phyloP scores from a whole-genome alignment of 768 basidiomycete species.

The Gymnopilus junonius region DNA sequence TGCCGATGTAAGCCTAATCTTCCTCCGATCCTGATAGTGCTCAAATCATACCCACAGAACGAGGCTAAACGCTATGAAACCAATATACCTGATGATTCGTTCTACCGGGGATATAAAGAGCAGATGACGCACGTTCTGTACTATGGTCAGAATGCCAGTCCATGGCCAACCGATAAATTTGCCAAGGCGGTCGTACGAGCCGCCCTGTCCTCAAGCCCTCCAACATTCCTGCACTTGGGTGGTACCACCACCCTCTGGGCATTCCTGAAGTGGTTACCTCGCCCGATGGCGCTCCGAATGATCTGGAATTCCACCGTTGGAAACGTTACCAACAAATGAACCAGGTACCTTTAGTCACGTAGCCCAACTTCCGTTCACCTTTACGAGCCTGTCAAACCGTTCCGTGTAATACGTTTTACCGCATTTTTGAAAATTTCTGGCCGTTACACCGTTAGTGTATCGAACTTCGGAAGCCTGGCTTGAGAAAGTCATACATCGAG shows the following conservation, averaged over 20 bases:
- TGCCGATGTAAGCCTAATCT: background rate
- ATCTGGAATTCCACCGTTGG: no score
- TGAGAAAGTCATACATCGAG: no score
- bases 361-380: no score
- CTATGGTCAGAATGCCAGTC: background rate
- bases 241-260: constrained; percentile 1
- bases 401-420: no score
- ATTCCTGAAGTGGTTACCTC: constrained; percentile 8
- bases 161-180: constrained; percentile 2
- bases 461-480: no score
- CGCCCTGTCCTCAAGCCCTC: background rate
- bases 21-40: background rate
- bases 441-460: no score
- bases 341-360: no score
- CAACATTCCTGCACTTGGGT: background rate
- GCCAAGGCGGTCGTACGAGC: background rate
- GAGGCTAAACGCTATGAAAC: background rate
- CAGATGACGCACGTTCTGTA: constrained; percentile 1
- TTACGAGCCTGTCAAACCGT: no score
- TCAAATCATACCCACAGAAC: background rate
- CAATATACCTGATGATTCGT: background rate
- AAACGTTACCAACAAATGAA: no score
- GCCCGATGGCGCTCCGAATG: constrained; percentile 2
- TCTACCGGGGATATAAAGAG: background rate
- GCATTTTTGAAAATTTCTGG: no score